These are phyloP conservation scores for Rhynchospora breviuscula DNA, from an alignment of 176 grass and related monocot genomes.

Conservation along the genomic window DNA sequence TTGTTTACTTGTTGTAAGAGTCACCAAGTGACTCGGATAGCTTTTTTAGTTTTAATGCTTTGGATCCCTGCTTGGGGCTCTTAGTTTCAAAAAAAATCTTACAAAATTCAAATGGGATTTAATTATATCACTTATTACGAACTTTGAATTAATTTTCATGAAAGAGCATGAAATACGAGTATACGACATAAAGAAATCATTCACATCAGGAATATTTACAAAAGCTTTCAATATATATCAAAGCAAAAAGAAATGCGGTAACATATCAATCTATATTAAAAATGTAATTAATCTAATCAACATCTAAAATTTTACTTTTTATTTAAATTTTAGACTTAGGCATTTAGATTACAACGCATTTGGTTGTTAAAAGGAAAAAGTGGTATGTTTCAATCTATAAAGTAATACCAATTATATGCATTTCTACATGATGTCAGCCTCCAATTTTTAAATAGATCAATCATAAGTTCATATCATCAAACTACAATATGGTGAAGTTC, in stretches of 20 bases:
- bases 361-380: neutral
- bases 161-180: neutral
- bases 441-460: neutral
- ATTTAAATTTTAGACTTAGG: neutral
- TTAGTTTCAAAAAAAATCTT: no score
- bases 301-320: no score
- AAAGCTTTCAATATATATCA: no score
- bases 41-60: no score
- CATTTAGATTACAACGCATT: neutral
- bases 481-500: neutral
- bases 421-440: constrained; percentile 4
- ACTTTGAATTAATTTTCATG: neutral
- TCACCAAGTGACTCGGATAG: no score
- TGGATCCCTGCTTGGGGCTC: no score
- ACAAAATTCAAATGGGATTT: neutral
- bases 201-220: no score
- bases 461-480: neutral
- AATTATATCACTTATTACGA: neutral
- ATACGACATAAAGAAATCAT: neutral
- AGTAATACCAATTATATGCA: neutral
- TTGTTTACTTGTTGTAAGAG: no score
- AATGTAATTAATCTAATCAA: no score
- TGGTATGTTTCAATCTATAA: neutral
- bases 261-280: no score
- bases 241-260: no score